Conservation (phyloP, 163 green algal genomes). For the Trebouxia gelatinosa region DNA sequence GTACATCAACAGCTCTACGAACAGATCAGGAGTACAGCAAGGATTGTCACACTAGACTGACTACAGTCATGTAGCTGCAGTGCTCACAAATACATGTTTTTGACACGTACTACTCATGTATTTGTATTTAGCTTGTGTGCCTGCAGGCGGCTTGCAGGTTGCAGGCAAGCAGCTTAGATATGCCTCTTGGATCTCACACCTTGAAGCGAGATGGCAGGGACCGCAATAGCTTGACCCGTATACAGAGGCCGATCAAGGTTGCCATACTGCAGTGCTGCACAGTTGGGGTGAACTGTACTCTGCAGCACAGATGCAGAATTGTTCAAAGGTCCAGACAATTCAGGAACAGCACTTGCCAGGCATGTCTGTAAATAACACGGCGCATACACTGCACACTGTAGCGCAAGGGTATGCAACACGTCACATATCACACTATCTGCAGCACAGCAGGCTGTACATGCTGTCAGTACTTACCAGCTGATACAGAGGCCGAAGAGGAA, state of each 20-base stretch:
- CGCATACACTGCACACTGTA: no score
- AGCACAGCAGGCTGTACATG: no score
- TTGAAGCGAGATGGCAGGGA: constrained; percentile 90
- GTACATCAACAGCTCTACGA: no score
- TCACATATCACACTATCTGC: no score
- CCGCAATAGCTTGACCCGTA: constrained; percentile 90
- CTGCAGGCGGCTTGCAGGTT: background rate
- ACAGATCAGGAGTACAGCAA: constrained; percentile 2
- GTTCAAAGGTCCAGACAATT: no score
- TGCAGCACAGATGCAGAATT: constrained; percentile 58
- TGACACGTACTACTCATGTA: background rate
- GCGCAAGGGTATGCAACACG: no score
- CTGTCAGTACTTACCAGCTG: constrained; percentile 54
- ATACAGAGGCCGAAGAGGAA: constrained; percentile 59
- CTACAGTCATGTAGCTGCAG: background rate
- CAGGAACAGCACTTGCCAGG: no score
- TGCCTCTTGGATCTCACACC: no score
- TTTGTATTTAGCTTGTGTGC: background rate
- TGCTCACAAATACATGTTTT: background rate
- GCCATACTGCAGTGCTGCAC: constrained; percentile 96
- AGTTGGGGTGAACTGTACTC: constrained; percentile 95
- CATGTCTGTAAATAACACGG: no score
- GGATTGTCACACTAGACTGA: constrained; percentile 28
- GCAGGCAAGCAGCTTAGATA: no score
- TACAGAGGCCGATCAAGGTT: constrained; percentile 95